Evolutionary conservation across 257 asterid species (phyloP).

Genomic region (Sherardia arvensis): DNA sequence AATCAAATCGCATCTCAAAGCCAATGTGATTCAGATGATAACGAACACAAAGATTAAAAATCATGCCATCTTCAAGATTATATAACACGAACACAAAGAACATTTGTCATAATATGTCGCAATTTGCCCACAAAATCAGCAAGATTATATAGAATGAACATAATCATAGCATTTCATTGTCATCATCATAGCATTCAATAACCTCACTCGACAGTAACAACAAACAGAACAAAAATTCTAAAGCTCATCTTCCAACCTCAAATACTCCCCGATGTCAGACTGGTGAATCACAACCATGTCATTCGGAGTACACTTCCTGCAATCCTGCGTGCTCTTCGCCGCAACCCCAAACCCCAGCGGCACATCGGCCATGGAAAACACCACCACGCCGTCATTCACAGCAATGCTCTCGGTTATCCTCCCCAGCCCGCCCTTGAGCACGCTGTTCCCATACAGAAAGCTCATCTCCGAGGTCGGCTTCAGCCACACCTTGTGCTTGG

Average conservation of each 20-base stretch:
- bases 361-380: slow-evolving; percentile 75
- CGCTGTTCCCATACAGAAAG: slow-evolving; percentile 73
- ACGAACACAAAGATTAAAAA: too few relatives aligned
- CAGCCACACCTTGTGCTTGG: slow-evolving; percentile 88
- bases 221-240: background rate
- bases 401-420: slow-evolving; percentile 82
- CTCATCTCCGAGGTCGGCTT: slow-evolving; percentile 86
- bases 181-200: background rate
- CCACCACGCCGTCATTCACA: slow-evolving; percentile 79
- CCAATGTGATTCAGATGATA: too few relatives aligned
- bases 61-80: too few relatives aligned
- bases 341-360: slow-evolving; percentile 89
- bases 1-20: too few relatives aligned
- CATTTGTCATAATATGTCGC: too few relatives aligned
- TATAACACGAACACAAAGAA: too few relatives aligned
- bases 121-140: too few relatives aligned
- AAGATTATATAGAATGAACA: too few relatives aligned
- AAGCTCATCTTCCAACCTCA: slow-evolving; percentile 78
- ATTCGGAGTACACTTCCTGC: slow-evolving; percentile 82
- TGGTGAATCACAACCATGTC: slow-evolving; percentile 77
- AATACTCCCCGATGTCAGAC: slow-evolving; percentile 80
- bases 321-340: slow-evolving; percentile 74
- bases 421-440: slow-evolving; percentile 86
- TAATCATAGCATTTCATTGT: background rate
- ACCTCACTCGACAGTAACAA: background rate